These are phyloP conservation scores for Russula dissimulans DNA, from an alignment of 768 basidiomycete genomes.

Conservation along the genomic window DNA sequence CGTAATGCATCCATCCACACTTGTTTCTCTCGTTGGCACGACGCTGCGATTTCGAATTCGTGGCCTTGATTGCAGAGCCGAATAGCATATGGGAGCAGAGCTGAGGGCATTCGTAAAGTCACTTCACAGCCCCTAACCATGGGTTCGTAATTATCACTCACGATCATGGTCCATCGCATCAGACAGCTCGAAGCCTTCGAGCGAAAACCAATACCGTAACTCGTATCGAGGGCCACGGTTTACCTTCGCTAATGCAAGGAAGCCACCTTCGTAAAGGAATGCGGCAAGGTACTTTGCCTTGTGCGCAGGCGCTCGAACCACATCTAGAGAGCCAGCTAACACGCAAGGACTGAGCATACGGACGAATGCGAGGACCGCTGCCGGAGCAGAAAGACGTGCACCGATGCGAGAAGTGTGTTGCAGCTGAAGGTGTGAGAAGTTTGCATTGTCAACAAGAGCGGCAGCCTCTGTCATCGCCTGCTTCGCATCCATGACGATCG, in stretches of 20 bases:
- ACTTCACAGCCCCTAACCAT: neutral
- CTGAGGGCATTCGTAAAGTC: slow-evolving; percentile 32
- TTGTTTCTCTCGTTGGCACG: slow-evolving; percentile 75
- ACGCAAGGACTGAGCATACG: slow-evolving; percentile 69
- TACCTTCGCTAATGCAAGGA: slow-evolving; percentile 81
- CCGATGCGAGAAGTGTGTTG: slow-evolving; percentile 20
- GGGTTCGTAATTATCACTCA: slow-evolving; percentile 32
- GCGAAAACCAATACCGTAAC: slow-evolving; percentile 79
- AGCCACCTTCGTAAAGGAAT: slow-evolving; percentile 82
- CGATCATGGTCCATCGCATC: slow-evolving; percentile 68
- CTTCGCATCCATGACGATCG: slow-evolving; percentile 9
- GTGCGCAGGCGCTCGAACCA: slow-evolving; percentile 62
- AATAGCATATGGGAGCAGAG: slow-evolving; percentile 54
- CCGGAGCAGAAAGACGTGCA: slow-evolving; percentile 27
- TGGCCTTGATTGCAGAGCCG: slow-evolving; percentile 10
- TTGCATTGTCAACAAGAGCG: slow-evolving; percentile 18
- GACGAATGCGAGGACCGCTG: slow-evolving; percentile 48
- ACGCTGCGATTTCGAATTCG: slow-evolving; percentile 73
- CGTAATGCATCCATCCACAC: slow-evolving; percentile 74
- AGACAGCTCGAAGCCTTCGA: slow-evolving; percentile 60
- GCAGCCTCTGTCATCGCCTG: slow-evolving; percentile 17
- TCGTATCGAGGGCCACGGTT: slow-evolving; percentile 74
- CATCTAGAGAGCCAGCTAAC: slow-evolving; percentile 81
- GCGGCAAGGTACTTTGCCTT: slow-evolving; percentile 71
- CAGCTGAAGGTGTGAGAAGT: slow-evolving; percentile 5